These are phyloP conservation scores for Bathelium albidoporum DNA, from an alignment of 495 filamentous ascomycete species.

Conservation along the genomic window DNA sequence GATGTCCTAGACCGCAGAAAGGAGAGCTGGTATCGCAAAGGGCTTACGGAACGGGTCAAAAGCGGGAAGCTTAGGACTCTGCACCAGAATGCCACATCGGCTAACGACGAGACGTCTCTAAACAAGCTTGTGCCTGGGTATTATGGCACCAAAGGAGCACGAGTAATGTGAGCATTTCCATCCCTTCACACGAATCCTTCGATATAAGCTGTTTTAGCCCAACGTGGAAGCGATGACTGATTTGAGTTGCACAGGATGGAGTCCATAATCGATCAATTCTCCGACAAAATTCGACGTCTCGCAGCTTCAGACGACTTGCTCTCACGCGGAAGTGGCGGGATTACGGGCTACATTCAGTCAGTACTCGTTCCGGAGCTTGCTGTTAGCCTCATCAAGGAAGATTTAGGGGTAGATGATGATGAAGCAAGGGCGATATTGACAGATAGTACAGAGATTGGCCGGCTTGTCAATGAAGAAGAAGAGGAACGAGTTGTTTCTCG, in stretches of 20 bases:
- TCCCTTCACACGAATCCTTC: neutral
- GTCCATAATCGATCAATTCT: neutral
- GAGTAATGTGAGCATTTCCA: neutral
- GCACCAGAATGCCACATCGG: neutral
- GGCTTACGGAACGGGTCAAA: neutral
- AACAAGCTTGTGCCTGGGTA: neutral
- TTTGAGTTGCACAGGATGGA: neutral
- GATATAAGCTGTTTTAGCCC: neutral
- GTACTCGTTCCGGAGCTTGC: neutral
- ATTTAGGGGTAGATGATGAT: neutral
- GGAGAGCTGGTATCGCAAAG: neutral
- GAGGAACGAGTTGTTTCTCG: neutral
- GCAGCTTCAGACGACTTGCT: neutral
- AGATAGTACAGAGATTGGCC: neutral
- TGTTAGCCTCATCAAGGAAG: neutral
- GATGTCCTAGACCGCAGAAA: neutral
- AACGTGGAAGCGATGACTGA: neutral
- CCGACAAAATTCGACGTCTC: neutral
- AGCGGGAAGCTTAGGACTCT: neutral
- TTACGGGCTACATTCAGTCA: neutral
- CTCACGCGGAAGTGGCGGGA: neutral
- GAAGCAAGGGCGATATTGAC: neutral
- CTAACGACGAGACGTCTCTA: conserved; percentile 2
- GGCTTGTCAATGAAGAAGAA: neutral
- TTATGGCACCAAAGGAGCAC: neutral